These are phyloP conservation scores for Emmonsiellopsis sp. DNA, from an alignment of 2,329 filamentous ascomycete genomes.

Conservation along the genomic window DNA sequence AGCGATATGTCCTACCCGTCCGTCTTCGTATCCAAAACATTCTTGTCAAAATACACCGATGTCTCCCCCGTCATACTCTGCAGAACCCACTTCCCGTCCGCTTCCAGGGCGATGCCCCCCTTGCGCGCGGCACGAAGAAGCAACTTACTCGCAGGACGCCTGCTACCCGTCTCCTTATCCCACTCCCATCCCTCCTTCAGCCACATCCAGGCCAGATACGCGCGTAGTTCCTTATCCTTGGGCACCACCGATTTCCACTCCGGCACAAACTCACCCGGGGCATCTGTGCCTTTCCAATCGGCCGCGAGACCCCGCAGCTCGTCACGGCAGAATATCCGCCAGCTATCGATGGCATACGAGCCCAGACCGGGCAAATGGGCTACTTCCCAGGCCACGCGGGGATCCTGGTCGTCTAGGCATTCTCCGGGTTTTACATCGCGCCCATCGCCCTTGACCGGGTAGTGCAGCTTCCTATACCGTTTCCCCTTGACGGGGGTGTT, in stretches of 20 bases:
- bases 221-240: slow-evolving; percentile 77
- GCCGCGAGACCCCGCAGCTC: slow-evolving; percentile 55
- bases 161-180: slow-evolving; percentile 59
- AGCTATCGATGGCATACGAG: slow-evolving; percentile 76
- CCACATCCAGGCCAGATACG: slow-evolving; percentile 87
- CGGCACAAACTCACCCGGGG: slow-evolving; percentile 52
- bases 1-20: too few relatives aligned
- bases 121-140: slow-evolving; percentile 27
- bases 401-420: slow-evolving; percentile 38
- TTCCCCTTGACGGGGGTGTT: slow-evolving; percentile 51
- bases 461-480: slow-evolving; percentile 49
- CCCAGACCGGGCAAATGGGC: slow-evolving; percentile 71
- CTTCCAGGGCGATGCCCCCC: slow-evolving; percentile 34
- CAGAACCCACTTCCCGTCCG: slow-evolving; percentile 30
- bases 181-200: slow-evolving; percentile 75
- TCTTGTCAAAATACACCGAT: neutral
- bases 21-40: neutral
- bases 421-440: slow-evolving; percentile 40
- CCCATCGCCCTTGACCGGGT: slow-evolving; percentile 42
- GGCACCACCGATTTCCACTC: slow-evolving; percentile 87
- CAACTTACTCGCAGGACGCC: slow-evolving; percentile 30
- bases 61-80: slow-evolving; percentile 23
- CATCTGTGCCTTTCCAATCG: slow-evolving; percentile 55
- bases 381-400: slow-evolving; percentile 64
- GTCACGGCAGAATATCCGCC: slow-evolving; percentile 89